Conservation (phyloP, 2,329 filamentous ascomycete genomes). For the Calonectria hongkongensis region DNA sequence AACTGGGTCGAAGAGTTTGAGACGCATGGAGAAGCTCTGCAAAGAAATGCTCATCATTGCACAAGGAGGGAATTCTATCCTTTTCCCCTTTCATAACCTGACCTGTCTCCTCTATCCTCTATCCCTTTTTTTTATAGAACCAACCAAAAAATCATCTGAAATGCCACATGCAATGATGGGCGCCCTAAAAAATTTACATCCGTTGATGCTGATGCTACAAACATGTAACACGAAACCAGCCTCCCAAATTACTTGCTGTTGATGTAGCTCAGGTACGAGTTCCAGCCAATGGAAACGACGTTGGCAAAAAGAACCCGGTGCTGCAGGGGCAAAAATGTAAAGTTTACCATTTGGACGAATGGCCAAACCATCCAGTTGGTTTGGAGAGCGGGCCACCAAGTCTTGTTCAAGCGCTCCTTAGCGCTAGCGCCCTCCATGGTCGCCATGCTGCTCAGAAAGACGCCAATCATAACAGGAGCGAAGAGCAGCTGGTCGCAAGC, state of each 20-base stretch:
- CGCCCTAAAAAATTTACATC: conserved; percentile 32
- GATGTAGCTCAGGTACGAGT: conserved; percentile 78
- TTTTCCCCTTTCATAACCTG: conserved; percentile 43
- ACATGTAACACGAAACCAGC: conserved; percentile 18
- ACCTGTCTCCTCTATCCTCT: conserved; percentile 34
- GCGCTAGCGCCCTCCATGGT: conserved; percentile 80
- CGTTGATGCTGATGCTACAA: conserved; percentile 47
- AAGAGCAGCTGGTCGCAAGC: conserved; percentile 88
- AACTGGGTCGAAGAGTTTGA: conserved; percentile 33
- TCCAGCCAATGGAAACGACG: conserved; percentile 81
- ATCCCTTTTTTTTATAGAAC: conserved; percentile 18
- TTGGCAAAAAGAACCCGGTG: conserved; percentile 92
- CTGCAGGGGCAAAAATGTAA: conserved; percentile 88
- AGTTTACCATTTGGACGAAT: conserved; percentile 88
- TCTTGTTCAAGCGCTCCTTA: conserved; percentile 81
- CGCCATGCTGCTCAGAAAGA: conserved; percentile 91
- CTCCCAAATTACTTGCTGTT: conserved; percentile 66
- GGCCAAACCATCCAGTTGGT: conserved; percentile 96
- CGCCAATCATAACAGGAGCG: conserved; percentile 86
- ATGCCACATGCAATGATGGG: conserved; percentile 27
- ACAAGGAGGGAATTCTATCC: conserved; percentile 40
- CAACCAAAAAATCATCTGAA: conserved; percentile 33
- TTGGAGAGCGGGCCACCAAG: conserved; percentile 82
- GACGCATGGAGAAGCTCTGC: conserved; percentile 40
- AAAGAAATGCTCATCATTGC: conserved; percentile 36